Conservation (phyloP, 192 early-diverging fungal species). For the Polychytrium aggregatum region DNA sequence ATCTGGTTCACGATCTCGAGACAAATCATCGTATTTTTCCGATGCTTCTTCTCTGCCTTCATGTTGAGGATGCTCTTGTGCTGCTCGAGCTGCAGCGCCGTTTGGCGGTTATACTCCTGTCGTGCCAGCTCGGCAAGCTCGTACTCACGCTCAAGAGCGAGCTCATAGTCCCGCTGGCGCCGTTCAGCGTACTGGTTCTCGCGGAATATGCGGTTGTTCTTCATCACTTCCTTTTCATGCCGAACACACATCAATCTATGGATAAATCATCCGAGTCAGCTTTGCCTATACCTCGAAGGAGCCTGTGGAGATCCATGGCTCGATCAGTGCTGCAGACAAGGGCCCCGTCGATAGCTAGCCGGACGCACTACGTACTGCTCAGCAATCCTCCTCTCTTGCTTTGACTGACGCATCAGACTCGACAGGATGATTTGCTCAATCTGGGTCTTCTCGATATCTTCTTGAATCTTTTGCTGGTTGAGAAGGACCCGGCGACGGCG, state of each 20-base stretch:
- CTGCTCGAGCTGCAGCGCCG: constrained; percentile 30
- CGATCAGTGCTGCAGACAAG: background rate
- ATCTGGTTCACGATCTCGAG: constrained; percentile 31
- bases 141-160: constrained; percentile 36
- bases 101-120: constrained; percentile 29
- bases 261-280: background rate
- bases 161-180: constrained; percentile 45
- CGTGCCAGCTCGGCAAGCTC: constrained; percentile 20
- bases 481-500: constrained; percentile 35
- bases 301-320: background rate
- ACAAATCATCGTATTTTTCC: constrained; percentile 10
- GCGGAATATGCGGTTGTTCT: constrained; percentile 32
- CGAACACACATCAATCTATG: constrained; percentile 36
- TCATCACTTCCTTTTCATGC: constrained; percentile 46
- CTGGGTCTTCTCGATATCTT: constrained; percentile 27
- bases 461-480: constrained; percentile 30
- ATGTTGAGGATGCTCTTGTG: constrained; percentile 35
- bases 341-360: background rate
- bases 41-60: constrained; percentile 22
- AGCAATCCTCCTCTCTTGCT: constrained; percentile 50
- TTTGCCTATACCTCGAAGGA: background rate
- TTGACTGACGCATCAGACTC: constrained; percentile 41
- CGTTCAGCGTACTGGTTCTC: constrained; percentile 44
- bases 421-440: constrained; percentile 31
- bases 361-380: constrained; percentile 28